Percentiles rank a stretch among this genome's conserved stretches.
These are phyloP conservation scores for Phialocephala sp. DNA, from an alignment of 2,329 filamentous ascomycete species.

Conservation along the genomic window DNA sequence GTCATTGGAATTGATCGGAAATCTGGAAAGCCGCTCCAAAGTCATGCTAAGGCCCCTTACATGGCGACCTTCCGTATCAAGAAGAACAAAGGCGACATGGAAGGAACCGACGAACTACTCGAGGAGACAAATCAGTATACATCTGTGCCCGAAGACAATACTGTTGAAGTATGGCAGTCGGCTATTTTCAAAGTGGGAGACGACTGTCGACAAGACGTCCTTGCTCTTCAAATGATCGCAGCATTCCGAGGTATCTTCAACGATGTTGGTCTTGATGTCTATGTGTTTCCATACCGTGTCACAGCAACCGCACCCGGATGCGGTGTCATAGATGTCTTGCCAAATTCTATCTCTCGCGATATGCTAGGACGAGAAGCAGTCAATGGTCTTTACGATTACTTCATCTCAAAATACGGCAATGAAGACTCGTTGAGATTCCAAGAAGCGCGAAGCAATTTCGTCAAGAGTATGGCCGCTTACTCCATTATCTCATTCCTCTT, in stretches of 20 bases:
- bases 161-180: constrained; percentile 96
- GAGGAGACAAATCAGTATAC: constrained; percentile 52
- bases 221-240: constrained; percentile 96
- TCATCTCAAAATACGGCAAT: constrained; percentile 94
- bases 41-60: constrained; percentile 96
- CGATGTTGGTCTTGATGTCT: constrained; percentile 92
- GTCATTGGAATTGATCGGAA: constrained; percentile 98
- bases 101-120: constrained; percentile 58
- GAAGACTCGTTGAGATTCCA: constrained; percentile 96
- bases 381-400: constrained; percentile 98
- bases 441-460: constrained; percentile 93
- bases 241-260: constrained; percentile 98
- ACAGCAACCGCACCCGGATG: constrained; percentile 97
- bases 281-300: constrained; percentile 95
- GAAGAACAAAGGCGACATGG: constrained; percentile 68
- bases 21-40: constrained; percentile 95
- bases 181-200: constrained; percentile 99
- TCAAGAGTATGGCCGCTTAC: constrained; percentile 99
- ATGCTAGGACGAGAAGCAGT: constrained; percentile 98
- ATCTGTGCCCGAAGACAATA: constrained; percentile 53
- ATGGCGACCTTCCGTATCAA: constrained; percentile 99
- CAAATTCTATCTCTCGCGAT: constrained; percentile 96
- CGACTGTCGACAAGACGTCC: constrained; percentile 95
- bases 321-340: constrained; percentile 96
- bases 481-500: constrained; percentile 94